Conservation (phyloP, 768 basidiomycete genomes). For the Gelatoporia subvermispora region DNA sequence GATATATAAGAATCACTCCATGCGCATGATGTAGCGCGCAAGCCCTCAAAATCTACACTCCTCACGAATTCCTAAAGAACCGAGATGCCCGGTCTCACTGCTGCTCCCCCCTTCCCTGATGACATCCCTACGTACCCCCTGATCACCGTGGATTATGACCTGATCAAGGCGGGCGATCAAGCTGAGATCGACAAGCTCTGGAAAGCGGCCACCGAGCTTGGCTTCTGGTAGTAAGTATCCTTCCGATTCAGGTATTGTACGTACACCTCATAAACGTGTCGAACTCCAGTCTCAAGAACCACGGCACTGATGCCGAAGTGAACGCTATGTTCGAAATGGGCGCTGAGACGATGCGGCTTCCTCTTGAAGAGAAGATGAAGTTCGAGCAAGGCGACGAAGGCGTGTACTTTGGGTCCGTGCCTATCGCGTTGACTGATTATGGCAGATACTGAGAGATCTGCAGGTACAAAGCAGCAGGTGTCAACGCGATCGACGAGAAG, state of each 20-base stretch:
- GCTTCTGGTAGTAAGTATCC: constrained; percentile 51
- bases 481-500: constrained; percentile 25
- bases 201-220: constrained; percentile 44
- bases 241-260: background rate
- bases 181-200: constrained; percentile 39
- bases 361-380: constrained; percentile 35
- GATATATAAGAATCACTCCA: no score
- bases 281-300: constrained; percentile 18
- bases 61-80: no score
- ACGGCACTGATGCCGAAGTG: constrained; percentile 31
- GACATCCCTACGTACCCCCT: constrained; percentile 41
- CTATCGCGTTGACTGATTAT: background rate
- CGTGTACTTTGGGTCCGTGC: constrained; percentile 29
- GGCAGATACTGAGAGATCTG: background rate
- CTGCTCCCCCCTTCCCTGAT: constrained; percentile 38
- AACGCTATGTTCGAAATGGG: constrained; percentile 37
- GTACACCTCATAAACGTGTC: no score
- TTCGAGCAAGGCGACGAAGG: constrained; percentile 39
- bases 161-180: constrained; percentile 30
- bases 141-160: constrained; percentile 40
- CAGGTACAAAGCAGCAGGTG: constrained; percentile 26
- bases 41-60: no score
- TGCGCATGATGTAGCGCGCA: no score
- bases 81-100: constrained; percentile 26
- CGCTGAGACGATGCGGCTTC: constrained; percentile 33